These are phyloP conservation scores for Cladorrhinum samala DNA, from an alignment of 495 filamentous ascomycete genomes.

Conservation along the genomic window DNA sequence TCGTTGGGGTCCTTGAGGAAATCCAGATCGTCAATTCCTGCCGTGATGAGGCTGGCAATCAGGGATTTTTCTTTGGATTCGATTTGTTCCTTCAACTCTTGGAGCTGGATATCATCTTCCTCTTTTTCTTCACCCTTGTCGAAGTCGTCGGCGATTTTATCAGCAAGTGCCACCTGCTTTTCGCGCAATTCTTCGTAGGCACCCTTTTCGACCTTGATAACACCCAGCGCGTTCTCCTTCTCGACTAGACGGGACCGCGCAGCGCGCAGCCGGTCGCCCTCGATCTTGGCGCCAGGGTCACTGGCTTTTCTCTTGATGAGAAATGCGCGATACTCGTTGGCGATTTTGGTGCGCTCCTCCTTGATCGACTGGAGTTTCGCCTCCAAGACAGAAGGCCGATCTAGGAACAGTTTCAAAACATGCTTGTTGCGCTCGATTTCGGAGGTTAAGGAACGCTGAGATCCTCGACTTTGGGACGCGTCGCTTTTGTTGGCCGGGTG, in stretches of 20 bases:
- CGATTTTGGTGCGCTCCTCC: slow-evolving; percentile 26
- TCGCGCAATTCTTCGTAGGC: slow-evolving; percentile 23
- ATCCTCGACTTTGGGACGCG: slow-evolving; percentile 1
- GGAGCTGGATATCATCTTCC: slow-evolving; percentile 33
- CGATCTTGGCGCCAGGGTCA: slow-evolving; percentile 17
- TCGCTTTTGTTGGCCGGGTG: neutral
- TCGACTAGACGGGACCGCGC: slow-evolving; percentile 28
- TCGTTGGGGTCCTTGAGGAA: slow-evolving; percentile 25
- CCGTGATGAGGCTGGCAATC: slow-evolving; percentile 24
- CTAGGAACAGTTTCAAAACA: slow-evolving; percentile 27
- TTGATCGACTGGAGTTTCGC: slow-evolving; percentile 21
- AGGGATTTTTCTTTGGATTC: slow-evolving; percentile 24
- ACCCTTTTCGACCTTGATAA: slow-evolving; percentile 23
- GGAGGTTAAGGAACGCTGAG: slow-evolving; percentile 10
- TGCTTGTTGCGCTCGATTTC: slow-evolving; percentile 24
- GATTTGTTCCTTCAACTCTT: slow-evolving; percentile 27
- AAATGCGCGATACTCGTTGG: slow-evolving; percentile 27
- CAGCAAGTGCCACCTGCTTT: slow-evolving; percentile 31
- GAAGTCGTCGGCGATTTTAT: slow-evolving; percentile 33
- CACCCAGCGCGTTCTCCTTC: slow-evolving; percentile 28
- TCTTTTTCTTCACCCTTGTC: slow-evolving; percentile 31
- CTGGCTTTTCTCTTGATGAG: slow-evolving; percentile 18
- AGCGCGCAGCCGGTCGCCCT: slow-evolving; percentile 29
- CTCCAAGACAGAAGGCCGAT: slow-evolving; percentile 28
- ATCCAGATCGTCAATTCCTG: slow-evolving; percentile 32